Percentiles rank a stretch among this genome's conserved stretches.
Evolutionary conservation across 2,329 filamentous ascomycete species (phyloP).

Genomic region (Drechslera avenae): DNA sequence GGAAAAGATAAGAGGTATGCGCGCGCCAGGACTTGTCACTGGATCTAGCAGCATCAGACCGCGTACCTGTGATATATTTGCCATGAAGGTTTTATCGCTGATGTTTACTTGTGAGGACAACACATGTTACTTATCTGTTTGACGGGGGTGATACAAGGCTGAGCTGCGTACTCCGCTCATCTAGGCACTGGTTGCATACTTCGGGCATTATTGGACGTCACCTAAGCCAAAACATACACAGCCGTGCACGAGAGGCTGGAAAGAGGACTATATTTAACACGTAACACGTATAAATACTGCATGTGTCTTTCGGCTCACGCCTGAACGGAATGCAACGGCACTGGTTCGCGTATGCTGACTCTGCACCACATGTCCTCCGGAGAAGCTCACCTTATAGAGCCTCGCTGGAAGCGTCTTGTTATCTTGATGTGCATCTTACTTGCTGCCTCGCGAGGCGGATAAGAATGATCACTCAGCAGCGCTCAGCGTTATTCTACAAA

Average conservation of each 20-base stretch:
- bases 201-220: too few relatives aligned
- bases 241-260: too few relatives aligned
- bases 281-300: too few relatives aligned
- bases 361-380: neutral
- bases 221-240: too few relatives aligned
- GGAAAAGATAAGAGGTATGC: too few relatives aligned
- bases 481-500: neutral
- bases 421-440: neutral
- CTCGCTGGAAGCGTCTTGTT: neutral
- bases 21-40: too few relatives aligned
- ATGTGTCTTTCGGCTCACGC: neutral
- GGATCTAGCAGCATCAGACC: too few relatives aligned
- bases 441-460: neutral
- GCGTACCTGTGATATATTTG: too few relatives aligned
- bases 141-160: neutral
- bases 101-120: neutral
- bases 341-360: neutral
- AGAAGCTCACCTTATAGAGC: neutral
- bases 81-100: too few relatives aligned
- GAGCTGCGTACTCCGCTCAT: neutral
- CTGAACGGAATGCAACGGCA: neutral
- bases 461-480: neutral
- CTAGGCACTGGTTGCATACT: neutral
- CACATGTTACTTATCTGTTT: neutral
- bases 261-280: too few relatives aligned